These are phyloP conservation scores for Pythium apleroticum DNA, from an alignment of 352 stramenopile species.

Conservation along the genomic window DNA sequence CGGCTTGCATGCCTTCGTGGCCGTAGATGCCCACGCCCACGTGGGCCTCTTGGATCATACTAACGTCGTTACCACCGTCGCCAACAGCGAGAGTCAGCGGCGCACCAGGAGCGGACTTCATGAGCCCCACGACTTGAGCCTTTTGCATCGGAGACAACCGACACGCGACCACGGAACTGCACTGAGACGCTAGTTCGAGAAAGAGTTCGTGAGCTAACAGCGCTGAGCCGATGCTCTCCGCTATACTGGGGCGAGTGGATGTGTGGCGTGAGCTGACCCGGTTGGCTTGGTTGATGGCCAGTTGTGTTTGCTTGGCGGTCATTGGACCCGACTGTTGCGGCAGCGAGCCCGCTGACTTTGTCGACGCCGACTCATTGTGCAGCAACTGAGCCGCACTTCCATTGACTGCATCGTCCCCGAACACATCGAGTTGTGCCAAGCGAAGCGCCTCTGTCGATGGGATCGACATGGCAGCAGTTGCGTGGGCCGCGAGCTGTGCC, in stretches of 20 bases:
- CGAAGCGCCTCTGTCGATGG: slow-evolving; percentile 21
- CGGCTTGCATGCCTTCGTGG: slow-evolving; percentile 94
- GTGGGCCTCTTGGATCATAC: slow-evolving; percentile 99
- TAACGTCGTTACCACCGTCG: slow-evolving; percentile 99
- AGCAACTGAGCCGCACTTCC: slow-evolving; percentile 12
- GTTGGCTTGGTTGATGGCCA: slow-evolving; percentile 15
- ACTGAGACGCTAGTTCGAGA: slow-evolving; percentile 85
- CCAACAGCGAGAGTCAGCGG: slow-evolving; percentile 95
- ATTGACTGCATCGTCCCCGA: slow-evolving; percentile 28
- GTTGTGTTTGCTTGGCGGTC: neutral
- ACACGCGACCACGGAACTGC: slow-evolving; percentile 85
- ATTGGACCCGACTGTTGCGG: slow-evolving; percentile 1
- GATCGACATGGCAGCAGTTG: slow-evolving; percentile 11
- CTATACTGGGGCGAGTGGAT: slow-evolving; percentile 38
- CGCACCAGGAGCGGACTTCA: slow-evolving; percentile 72
- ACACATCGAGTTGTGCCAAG: slow-evolving; percentile 25
- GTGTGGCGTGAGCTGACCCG: slow-evolving; percentile 36
- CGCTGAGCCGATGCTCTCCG: slow-evolving; percentile 22
- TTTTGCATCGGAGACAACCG: slow-evolving; percentile 92
- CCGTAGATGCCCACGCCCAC: slow-evolving; percentile 98
- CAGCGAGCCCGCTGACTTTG: slow-evolving; percentile 51
- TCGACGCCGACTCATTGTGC: slow-evolving; percentile 41
- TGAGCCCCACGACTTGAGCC: slow-evolving; percentile 92
- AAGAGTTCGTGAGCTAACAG: slow-evolving; percentile 63
- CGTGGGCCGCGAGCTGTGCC: slow-evolving; percentile 3